A percentile compares a stretch with the other conserved stretches of the same genome.
Evolutionary conservation across 2,329 filamentous ascomycete genomes (phyloP).

Genomic region (Exophiala sp.): DNA sequence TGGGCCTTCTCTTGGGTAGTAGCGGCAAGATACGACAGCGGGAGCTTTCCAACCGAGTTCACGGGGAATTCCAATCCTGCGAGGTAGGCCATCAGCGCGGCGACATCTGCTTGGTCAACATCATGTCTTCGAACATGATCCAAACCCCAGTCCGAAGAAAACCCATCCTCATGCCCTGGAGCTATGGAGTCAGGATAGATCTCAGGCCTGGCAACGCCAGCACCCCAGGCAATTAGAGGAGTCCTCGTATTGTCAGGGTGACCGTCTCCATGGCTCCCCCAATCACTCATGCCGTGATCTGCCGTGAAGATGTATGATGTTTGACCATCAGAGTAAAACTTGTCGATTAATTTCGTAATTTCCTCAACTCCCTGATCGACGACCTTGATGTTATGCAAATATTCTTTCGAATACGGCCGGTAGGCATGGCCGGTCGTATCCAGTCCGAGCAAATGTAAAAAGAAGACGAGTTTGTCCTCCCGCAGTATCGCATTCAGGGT

Average conservation of each 20-base stretch:
- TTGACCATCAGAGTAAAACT: slow-evolving; percentile 79
- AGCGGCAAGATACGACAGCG: slow-evolving; percentile 72
- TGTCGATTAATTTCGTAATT: slow-evolving; percentile 70
- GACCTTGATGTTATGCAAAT: slow-evolving; percentile 87
- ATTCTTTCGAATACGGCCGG: slow-evolving; percentile 91
- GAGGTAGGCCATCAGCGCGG: slow-evolving; percentile 90
- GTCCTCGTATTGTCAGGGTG: slow-evolving; percentile 96
- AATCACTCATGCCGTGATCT: slow-evolving; percentile 98
- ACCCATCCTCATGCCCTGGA: slow-evolving; percentile 77
- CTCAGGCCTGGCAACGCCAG: slow-evolving; percentile 73
- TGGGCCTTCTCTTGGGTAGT: slow-evolving; percentile 70
- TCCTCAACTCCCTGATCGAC: slow-evolving; percentile 87
- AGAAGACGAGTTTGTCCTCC: slow-evolving; percentile 87
- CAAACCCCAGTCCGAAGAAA: slow-evolving; percentile 83
- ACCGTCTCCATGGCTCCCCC: slow-evolving; percentile 97
- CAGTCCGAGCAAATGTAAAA: slow-evolving; percentile 84
- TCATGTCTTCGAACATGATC: slow-evolving; percentile 78
- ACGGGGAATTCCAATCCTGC: slow-evolving; percentile 83
- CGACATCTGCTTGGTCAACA: slow-evolving; percentile 88
- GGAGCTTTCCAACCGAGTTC: slow-evolving; percentile 91
- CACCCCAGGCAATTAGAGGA: slow-evolving; percentile 87
- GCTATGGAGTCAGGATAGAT: slow-evolving; percentile 52
- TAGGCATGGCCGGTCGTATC: slow-evolving; percentile 84
- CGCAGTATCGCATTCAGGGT: slow-evolving; percentile 66
- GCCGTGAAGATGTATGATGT: slow-evolving; percentile 96